These are phyloP conservation scores for Sporothrix brasiliensis DNA, from an alignment of 2,329 filamentous ascomycete genomes.

Conservation along the genomic window DNA sequence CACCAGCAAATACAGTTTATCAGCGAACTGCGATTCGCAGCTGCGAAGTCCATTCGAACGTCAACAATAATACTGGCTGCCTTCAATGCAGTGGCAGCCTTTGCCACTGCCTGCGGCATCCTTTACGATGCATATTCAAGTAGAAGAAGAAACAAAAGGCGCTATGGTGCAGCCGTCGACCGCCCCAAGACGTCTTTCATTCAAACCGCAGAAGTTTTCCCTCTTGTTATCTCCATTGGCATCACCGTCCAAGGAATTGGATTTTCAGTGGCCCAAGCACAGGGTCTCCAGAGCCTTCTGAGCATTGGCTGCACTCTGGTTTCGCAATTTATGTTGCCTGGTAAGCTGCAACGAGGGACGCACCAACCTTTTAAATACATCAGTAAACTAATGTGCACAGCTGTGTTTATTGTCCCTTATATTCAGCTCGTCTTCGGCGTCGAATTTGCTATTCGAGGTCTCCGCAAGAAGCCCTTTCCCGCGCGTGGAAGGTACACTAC, in stretches of 20 bases:
- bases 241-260: conserved; percentile 61
- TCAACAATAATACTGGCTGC: conserved; percentile 63
- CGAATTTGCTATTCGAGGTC: conserved; percentile 61
- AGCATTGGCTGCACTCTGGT: conserved; percentile 56
- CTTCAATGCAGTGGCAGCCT: conserved; percentile 63
- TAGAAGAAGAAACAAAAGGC: conserved; percentile 48
- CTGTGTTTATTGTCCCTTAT: conserved; percentile 67
- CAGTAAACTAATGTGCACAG: conserved; percentile 44
- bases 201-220: conserved; percentile 54
- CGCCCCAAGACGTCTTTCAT: conserved; percentile 49
- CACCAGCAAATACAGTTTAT: conserved; percentile 46
- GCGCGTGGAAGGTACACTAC: conserved; percentile 63
- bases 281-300: conserved; percentile 56
- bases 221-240: conserved; percentile 59
- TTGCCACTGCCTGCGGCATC: conserved; percentile 59
- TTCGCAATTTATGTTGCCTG: conserved; percentile 63
- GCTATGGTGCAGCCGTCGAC: conserved; percentile 45
- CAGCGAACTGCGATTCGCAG: conserved; percentile 56
- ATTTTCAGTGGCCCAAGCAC: conserved; percentile 60
- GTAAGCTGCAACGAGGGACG: conserved; percentile 45
- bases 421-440: conserved; percentile 67
- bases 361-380: neutral
- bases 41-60: conserved; percentile 61
- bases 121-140: conserved; percentile 58
- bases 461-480: conserved; percentile 59